Conservation (phyloP, 495 filamentous ascomycete species). For the Daldinia childiae region DNA sequence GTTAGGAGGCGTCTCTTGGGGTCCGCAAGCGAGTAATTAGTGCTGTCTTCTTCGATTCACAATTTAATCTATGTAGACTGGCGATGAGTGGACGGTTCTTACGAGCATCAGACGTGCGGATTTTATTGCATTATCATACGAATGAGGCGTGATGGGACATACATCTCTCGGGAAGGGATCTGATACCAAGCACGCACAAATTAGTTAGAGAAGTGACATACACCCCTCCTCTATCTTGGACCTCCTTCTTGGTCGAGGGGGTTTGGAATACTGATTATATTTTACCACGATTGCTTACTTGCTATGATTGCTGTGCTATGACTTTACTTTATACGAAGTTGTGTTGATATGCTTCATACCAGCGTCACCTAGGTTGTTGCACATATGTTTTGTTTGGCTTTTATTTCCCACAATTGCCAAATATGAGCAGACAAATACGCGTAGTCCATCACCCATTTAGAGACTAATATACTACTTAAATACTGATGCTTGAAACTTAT, state of each 20-base stretch:
- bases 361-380: background rate
- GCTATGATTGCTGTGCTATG: background rate
- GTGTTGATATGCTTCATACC: background rate
- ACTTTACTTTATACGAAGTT: background rate
- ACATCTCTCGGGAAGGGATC: slow-evolving; percentile 38
- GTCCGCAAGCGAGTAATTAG: slow-evolving; percentile 21
- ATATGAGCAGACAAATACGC: background rate
- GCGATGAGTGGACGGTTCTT: slow-evolving; percentile 23
- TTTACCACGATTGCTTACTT: background rate
- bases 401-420: background rate
- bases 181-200: slow-evolving; percentile 34
- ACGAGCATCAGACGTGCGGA: slow-evolving; percentile 40
- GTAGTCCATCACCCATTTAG: background rate
- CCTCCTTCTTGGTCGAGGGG: slow-evolving; percentile 7
- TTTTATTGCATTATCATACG: slow-evolving; percentile 41
- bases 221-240: slow-evolving; percentile 17
- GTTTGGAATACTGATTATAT: slow-evolving; percentile 10
- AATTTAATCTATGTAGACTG: slow-evolving; percentile 22
- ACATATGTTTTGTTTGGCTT: background rate
- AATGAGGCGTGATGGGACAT: slow-evolving; percentile 35
- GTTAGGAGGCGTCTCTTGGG: background rate
- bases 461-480: background rate
- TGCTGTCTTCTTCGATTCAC: slow-evolving; percentile 23
- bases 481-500: background rate
- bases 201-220: slow-evolving; percentile 12